A percentile compares a stretch with the other conserved stretches of the same genome.
Conservation (phyloP, 108 stramenopile genomes). For the Ochromonas danica region DNA sequence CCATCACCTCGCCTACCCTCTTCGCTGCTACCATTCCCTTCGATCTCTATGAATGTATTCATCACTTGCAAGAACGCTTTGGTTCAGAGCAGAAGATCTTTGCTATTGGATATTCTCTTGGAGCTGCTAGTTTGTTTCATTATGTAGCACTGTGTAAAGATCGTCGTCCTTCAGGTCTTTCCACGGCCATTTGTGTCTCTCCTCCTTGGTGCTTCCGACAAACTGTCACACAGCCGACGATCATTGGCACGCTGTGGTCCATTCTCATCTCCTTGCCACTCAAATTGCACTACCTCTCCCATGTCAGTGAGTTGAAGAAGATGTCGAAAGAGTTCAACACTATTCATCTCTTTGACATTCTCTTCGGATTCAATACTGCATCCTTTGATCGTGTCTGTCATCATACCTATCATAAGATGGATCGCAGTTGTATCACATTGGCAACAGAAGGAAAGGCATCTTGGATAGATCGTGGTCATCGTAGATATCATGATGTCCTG, state of each 20-base stretch:
- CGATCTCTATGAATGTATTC: neutral
- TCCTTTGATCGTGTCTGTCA: neutral
- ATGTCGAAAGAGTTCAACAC: too few species aligned
- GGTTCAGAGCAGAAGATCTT: neutral
- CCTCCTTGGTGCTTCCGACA: slow-evolving; percentile 33
- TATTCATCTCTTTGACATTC: too few species aligned
- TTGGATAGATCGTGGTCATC: too few species aligned
- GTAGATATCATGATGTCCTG: neutral
- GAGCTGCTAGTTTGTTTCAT: neutral
- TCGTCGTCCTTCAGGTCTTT: neutral
- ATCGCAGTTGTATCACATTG: too few species aligned
- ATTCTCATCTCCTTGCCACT: neutral
- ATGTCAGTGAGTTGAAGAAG: too few species aligned
- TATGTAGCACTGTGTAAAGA: too few species aligned
- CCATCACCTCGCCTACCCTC: neutral
- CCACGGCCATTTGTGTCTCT: slow-evolving; percentile 17
- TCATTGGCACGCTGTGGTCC: neutral
- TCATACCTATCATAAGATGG: neutral
- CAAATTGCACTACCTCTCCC: neutral
- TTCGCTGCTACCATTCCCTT: neutral
- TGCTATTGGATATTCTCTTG: slow-evolving; percentile 20
- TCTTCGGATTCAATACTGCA: too few species aligned
- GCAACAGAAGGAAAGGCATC: too few species aligned
- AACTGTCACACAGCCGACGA: neutral
- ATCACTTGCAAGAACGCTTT: neutral